A percentile compares a stretch with the other conserved stretches of the same genome.
phyloP scores from a whole-genome alignment of 2,329 filamentous ascomycete species.

The Biscogniauxia sp. region DNA sequence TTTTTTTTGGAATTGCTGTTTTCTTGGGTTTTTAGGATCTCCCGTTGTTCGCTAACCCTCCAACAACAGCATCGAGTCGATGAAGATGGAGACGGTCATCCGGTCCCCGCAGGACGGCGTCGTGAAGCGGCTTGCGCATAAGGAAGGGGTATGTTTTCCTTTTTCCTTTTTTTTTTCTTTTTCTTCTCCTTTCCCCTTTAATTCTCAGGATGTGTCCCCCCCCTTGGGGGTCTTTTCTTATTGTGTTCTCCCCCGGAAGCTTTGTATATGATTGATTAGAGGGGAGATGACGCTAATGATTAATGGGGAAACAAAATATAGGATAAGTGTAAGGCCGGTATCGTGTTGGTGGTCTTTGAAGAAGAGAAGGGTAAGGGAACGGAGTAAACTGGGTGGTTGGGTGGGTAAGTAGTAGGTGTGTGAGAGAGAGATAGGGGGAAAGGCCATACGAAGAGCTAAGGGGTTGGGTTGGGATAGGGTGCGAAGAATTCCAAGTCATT shows the following conservation, averaged over 20 bases:
- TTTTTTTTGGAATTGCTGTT: background rate
- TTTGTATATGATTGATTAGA: background rate
- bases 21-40: too few relatives aligned
- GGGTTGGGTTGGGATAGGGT: too few relatives aligned
- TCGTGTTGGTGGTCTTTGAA: conserved; percentile 71
- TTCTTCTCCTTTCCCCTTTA: background rate
- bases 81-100: conserved; percentile 89
- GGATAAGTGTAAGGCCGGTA: conserved; percentile 78
- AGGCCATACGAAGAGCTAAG: too few relatives aligned
- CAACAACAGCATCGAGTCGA: conserved; percentile 66
- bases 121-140: conserved; percentile 70
- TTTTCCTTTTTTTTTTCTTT: too few relatives aligned
- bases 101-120: conserved; percentile 71
- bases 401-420: too few relatives aligned
- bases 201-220: too few relatives aligned
- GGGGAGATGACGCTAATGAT: background rate
- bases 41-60: conserved; percentile 12
- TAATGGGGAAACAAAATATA: conserved; percentile 29
- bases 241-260: too few relatives aligned
- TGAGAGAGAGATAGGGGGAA: too few relatives aligned
- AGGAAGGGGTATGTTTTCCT: conserved; percentile 61
- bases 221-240: too few relatives aligned
- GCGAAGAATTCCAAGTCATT: too few relatives aligned
- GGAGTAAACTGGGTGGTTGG: background rate
- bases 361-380: conserved; percentile 35